A percentile compares a stretch with the other conserved stretches of the same genome.
Conservation (phyloP, 257 asterid species). For the Primulina huaijiensis region DNA sequence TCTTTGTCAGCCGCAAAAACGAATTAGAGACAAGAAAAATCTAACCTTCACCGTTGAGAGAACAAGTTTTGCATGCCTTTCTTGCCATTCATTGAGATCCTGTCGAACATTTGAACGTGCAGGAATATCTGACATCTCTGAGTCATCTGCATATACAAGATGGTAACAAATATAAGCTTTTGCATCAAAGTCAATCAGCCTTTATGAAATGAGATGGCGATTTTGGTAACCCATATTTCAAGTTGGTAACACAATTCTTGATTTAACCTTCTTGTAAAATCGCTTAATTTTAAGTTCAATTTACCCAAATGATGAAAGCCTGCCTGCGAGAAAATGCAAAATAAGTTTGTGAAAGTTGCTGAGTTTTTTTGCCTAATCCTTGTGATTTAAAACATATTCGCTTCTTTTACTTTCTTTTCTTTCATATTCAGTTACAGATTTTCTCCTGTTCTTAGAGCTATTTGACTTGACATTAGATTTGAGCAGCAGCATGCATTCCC, state of each 20-base stretch:
- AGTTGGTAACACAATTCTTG: not conserved
- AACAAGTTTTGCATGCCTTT: conserved; percentile 85
- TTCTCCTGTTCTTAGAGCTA: not conserved
- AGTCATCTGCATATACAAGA: conserved; percentile 60
- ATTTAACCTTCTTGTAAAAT: not conserved
- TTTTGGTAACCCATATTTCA: conserved; percentile 15
- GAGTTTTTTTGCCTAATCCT: conserved; percentile 6
- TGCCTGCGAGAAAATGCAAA: conserved; percentile 10
- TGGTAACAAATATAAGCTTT: conserved; percentile 20
- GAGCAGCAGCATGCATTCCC: not conserved
- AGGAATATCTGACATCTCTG: conserved; percentile 70
- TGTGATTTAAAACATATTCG: not conserved
- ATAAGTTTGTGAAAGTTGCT: conserved; percentile 11
- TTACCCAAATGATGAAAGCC: not conserved
- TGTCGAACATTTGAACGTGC: conserved; percentile 78
- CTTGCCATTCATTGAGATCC: conserved; percentile 96
- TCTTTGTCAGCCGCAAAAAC: conserved; percentile 4
- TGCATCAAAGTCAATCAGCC: conserved; percentile 19
- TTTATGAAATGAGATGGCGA: conserved; percentile 8
- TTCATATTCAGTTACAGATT: not conserved
- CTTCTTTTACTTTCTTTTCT: not conserved
- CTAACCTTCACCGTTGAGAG: conserved; percentile 79
- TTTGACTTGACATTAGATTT: not conserved
- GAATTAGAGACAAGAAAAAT: conserved; percentile 7
- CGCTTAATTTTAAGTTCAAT: not conserved